Evolutionary conservation across 169 alveolate genomes (phyloP).

Genomic region (Plasmodium malariae): DNA sequence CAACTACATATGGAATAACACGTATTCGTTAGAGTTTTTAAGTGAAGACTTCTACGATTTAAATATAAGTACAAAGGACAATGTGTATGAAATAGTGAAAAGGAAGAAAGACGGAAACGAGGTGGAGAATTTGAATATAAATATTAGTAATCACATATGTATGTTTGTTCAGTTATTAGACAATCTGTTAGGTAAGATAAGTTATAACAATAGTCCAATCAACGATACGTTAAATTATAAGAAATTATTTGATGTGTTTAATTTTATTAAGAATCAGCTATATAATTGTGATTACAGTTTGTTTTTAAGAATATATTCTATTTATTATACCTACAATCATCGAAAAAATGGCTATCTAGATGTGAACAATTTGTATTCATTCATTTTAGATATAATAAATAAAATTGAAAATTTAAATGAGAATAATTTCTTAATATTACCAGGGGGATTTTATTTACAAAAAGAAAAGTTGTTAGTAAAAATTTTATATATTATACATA

Average conservation of each 20-base stretch:
- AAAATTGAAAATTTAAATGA: constrained; percentile 73
- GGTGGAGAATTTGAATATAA: constrained; percentile 52
- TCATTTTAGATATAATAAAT: constrained; percentile 64
- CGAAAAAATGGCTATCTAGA: constrained; percentile 75
- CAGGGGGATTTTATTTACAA: constrained; percentile 72
- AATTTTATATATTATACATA: constrained; percentile 67
- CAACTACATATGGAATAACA: constrained; percentile 65
- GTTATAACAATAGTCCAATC: constrained; percentile 43
- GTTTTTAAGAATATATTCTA: constrained; percentile 65
- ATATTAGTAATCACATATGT: constrained; percentile 68
- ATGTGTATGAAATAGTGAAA: constrained; percentile 55
- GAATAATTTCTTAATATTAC: constrained; percentile 67
- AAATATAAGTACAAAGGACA: constrained; percentile 71
- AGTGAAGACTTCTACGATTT: constrained; percentile 71
- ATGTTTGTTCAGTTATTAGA: constrained; percentile 72
- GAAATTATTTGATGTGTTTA: constrained; percentile 39
- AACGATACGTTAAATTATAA: constrained; percentile 68
- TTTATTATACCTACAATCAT: constrained; percentile 71
- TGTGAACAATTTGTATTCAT: constrained; percentile 50
- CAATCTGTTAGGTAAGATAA: constrained; percentile 39
- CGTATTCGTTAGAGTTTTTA: constrained; percentile 64
- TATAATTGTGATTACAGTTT: constrained; percentile 77
- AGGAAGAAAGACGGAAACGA: constrained; percentile 65
- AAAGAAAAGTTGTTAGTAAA: constrained; percentile 72
- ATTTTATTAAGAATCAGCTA: constrained; percentile 50